Percentiles rank a stretch among this genome's conserved stretches.
Evolutionary conservation across 2,329 filamentous ascomycete species (phyloP).

Genomic region (Didymella keratinophila): DNA sequence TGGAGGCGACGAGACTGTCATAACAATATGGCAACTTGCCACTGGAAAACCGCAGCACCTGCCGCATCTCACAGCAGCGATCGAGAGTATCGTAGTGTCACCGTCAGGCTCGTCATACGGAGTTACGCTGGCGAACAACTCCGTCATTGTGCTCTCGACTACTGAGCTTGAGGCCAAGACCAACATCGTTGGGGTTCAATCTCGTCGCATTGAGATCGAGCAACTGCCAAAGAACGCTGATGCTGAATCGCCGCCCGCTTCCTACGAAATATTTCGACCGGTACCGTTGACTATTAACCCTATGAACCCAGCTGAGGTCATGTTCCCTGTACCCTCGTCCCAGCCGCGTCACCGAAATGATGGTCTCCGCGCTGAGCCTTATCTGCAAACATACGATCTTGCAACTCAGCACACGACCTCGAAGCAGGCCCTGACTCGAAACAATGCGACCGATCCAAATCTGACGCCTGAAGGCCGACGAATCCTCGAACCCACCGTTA

Average conservation of each 20-base stretch:
- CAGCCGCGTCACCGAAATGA: constrained; percentile 50
- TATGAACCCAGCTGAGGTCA: constrained; percentile 50
- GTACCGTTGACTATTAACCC: constrained; percentile 54
- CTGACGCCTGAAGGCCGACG: constrained; percentile 73
- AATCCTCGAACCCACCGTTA: constrained; percentile 80
- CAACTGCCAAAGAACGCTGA: constrained; percentile 37
- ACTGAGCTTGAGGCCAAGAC: constrained; percentile 85
- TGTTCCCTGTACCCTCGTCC: constrained; percentile 61
- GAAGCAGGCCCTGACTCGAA: constrained; percentile 89
- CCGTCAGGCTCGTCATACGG: constrained; percentile 81
- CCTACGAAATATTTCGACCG: constrained; percentile 33
- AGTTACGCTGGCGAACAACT: constrained; percentile 89
- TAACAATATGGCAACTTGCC: constrained; percentile 93
- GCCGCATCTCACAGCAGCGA: constrained; percentile 86
- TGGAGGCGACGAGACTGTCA: constrained; percentile 85
- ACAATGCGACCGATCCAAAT: constrained; percentile 84
- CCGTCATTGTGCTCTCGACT: constrained; percentile 87
- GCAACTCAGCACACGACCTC: constrained; percentile 76
- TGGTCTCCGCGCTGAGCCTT: constrained; percentile 58
- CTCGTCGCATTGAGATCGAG: constrained; percentile 44
- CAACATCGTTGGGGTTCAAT: constrained; percentile 84
- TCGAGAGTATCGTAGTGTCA: constrained; percentile 86
- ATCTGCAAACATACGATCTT: constrained; percentile 88
- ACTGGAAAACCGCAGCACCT: constrained; percentile 83
- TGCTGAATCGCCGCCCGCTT: constrained; percentile 26